Conservation (phyloP, 139 green algal species). For the Spirogloea muscicola region DNA sequence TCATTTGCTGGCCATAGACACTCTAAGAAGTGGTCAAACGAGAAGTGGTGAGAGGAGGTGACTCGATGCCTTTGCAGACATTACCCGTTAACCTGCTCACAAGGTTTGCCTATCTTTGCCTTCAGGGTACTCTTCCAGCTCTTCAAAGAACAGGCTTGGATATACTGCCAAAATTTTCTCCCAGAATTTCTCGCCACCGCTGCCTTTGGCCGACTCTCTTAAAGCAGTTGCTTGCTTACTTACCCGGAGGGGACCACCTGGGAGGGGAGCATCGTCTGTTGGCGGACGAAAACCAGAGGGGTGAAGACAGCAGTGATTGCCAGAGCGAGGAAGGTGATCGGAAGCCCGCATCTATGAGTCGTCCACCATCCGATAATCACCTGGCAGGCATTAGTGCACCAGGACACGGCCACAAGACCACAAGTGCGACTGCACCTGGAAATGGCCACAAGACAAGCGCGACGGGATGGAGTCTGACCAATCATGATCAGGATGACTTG, state of each 20-base stretch:
- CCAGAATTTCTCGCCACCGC: slow-evolving; percentile 7
- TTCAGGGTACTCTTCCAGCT: slow-evolving; percentile 60
- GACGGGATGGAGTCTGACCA: too few relatives aligned
- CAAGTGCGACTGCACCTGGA: too few relatives aligned
- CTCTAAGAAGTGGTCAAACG: too few relatives aligned
- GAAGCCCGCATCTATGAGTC: too few relatives aligned
- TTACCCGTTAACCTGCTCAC: slow-evolving; percentile 4
- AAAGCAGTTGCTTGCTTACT: slow-evolving; percentile 55
- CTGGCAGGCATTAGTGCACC: too few relatives aligned
- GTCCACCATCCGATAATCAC: too few relatives aligned
- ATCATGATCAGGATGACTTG: too few relatives aligned
- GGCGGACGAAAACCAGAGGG: slow-evolving; percentile 18
- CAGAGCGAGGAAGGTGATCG: not conserved
- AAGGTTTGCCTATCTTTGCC: not conserved
- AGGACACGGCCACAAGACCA: too few relatives aligned
- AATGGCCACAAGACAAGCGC: too few relatives aligned
- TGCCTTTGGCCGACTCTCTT: slow-evolving; percentile 55
- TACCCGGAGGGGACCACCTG: slow-evolving; percentile 31
- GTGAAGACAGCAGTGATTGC: slow-evolving; percentile 2
- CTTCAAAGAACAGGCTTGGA: slow-evolving; percentile 70
- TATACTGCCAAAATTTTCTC: slow-evolving; percentile 58
- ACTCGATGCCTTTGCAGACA: too few relatives aligned
- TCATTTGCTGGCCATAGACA: too few relatives aligned
- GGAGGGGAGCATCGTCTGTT: slow-evolving; percentile 20
- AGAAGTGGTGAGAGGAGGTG: too few relatives aligned